Evolutionary conservation across 192 early-diverging fungal species (phyloP), one percentile per base, ranked within the genome.

Genomic region (Coemansia umbellata): DNA sequence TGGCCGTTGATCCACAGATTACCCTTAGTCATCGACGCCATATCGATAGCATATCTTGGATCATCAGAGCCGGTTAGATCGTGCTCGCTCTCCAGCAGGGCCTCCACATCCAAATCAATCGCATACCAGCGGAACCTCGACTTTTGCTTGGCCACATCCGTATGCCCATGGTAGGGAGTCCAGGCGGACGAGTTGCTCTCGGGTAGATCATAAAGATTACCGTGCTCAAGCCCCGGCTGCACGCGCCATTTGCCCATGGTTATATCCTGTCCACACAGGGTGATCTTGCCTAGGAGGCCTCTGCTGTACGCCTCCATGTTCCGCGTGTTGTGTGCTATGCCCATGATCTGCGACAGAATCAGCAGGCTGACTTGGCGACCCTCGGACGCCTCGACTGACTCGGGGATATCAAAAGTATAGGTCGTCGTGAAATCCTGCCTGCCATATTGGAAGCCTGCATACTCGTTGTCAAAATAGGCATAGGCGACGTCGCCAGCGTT

Each of bases 21-120:
- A 27, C 74, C 74, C 63, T 77, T 77, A 27, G 74, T 66, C 74
- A 77, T 77, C 5, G 74, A 55, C 18, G 47, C 14, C 47, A 77
- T 21, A 39, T 77, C 74, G 21, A 77, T 31, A n/a, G 37, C 74
- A 23, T 58, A 49, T 7, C 50, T 55, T 1, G 40, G 13, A 9
- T 61, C 30, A 21, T 51, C 35, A 3, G 28, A 40, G 14, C 15
- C 39, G 7, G 14, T 14, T 2, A 19, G 23, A 18, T 24, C 1
- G 19, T 32, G 13, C 11, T 56, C 55, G 42, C 15, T 10, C 15
- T 42, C 35, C 1, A 48, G 28, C 27, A 69, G 66, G 21, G 36
- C 45, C n/a, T 31, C 17, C 18, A 22, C 24, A 19, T 70, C 54
- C 3, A 70, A n/a, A 6, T 63, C 51, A n/a, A 70, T 54, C 5